These are phyloP conservation scores for Pseudogymnoascus sp. DNA, from an alignment of 2,329 filamentous ascomycete species.

Conservation along the genomic window DNA sequence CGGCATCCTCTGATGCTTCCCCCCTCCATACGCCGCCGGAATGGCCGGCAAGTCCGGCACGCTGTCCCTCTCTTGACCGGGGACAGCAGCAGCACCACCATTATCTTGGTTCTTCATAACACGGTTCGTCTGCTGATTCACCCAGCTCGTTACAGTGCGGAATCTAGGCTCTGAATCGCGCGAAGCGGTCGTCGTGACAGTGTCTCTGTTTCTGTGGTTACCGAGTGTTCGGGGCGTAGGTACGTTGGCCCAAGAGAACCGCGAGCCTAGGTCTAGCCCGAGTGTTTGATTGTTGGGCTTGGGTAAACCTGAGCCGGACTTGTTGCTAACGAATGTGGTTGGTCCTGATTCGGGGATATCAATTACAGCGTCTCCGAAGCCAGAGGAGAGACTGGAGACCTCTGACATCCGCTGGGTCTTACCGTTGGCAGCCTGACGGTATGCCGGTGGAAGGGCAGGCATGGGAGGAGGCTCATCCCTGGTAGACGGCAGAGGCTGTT, in stretches of 20 bases:
- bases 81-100: slow-evolving; percentile 17
- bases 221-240: slow-evolving; percentile 9
- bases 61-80: slow-evolving; percentile 25
- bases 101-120: slow-evolving; percentile 40
- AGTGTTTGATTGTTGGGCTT: not conserved
- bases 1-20: slow-evolving; percentile 20
- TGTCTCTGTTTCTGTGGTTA: slow-evolving; percentile 23
- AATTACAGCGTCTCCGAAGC: slow-evolving; percentile 57
- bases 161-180: slow-evolving; percentile 42
- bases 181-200: slow-evolving; percentile 26
- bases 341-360: slow-evolving; percentile 34
- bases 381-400: slow-evolving; percentile 55
- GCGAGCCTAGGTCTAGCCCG: slow-evolving; percentile 9
- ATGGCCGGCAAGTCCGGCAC: slow-evolving; percentile 22
- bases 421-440: not conserved
- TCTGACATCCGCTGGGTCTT: slow-evolving; percentile 22
- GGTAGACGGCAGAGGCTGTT: not conserved
- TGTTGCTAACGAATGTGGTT: slow-evolving; percentile 11
- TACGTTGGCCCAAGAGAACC: slow-evolving; percentile 26
- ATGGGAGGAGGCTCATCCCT: slow-evolving; percentile 26
- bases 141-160: slow-evolving; percentile 55
- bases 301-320: not conserved
- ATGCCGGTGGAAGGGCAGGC: not conserved
- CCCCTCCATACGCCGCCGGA: slow-evolving; percentile 12
- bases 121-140: slow-evolving; percentile 54